Conservation (phyloP, 2,329 filamentous ascomycete genomes). For the Sarocladiaceae sp. region DNA sequence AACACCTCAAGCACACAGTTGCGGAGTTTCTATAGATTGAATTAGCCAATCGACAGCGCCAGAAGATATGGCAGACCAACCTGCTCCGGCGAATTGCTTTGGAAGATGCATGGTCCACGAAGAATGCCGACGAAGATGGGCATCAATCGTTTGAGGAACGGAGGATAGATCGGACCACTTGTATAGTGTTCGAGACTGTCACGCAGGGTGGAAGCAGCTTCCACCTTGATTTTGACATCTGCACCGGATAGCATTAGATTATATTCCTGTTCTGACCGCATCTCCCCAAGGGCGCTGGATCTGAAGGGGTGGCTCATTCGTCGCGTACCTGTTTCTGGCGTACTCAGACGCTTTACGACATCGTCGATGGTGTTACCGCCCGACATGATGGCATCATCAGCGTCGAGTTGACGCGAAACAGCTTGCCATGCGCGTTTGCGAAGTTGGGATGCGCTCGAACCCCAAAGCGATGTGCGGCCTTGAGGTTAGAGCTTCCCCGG, state of each 20-base stretch:
- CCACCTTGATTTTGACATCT: slow-evolving; percentile 79
- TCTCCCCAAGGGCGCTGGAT: too few relatives aligned
- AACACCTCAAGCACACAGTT: slow-evolving; percentile 93
- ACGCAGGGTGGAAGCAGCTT: slow-evolving; percentile 77
- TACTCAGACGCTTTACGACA: slow-evolving; percentile 54
- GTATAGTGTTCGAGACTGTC: slow-evolving; percentile 90
- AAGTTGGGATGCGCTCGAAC: slow-evolving; percentile 13
- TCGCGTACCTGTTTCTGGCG: slow-evolving; percentile 47
- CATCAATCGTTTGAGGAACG: slow-evolving; percentile 81
- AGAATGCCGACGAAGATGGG: slow-evolving; percentile 84
- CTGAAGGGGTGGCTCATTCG: not conserved
- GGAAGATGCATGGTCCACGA: slow-evolving; percentile 80
- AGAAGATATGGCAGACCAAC: slow-evolving; percentile 36
- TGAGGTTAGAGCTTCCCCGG: slow-evolving; percentile 7
- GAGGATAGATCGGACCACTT: slow-evolving; percentile 65
- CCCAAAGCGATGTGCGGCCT: slow-evolving; percentile 7
- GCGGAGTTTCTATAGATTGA: slow-evolving; percentile 62
- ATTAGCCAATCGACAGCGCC: slow-evolving; percentile 15
- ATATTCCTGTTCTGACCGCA: not conserved
- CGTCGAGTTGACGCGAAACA: slow-evolving; percentile 27
- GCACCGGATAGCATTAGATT: slow-evolving; percentile 1
- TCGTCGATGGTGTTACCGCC: slow-evolving; percentile 51
- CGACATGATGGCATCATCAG: slow-evolving; percentile 53
- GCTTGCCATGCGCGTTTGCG: slow-evolving; percentile 28
- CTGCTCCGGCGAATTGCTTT: slow-evolving; percentile 85